Evolutionary conservation across 352 stramenopile genomes (phyloP).

Genomic region (Aphanomyces astaci): DNA sequence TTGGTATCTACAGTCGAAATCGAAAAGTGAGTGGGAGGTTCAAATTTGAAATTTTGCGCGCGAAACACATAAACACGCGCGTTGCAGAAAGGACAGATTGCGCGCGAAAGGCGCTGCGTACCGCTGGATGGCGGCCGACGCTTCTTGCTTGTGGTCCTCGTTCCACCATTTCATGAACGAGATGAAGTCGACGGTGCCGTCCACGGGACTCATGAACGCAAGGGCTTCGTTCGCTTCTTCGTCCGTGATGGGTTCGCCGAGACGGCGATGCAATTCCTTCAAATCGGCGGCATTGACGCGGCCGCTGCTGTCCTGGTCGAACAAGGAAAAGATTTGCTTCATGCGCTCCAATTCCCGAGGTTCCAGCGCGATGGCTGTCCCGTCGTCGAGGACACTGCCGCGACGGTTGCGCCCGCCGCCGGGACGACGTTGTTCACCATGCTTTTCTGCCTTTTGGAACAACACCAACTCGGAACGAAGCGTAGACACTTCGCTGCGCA

Average conservation of each 20-base stretch:
- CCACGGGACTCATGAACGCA: slow-evolving; percentile 52
- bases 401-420: slow-evolving; percentile 42
- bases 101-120: too few relatives aligned
- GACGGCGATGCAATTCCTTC: slow-evolving; percentile 69
- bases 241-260: slow-evolving; percentile 69
- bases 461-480: slow-evolving; percentile 61
- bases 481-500: slow-evolving; percentile 60
- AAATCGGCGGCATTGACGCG: slow-evolving; percentile 73
- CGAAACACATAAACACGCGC: too few relatives aligned
- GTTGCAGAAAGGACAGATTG: too few relatives aligned
- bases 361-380: slow-evolving; percentile 69
- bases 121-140: slow-evolving; percentile 73
- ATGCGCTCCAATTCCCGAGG: slow-evolving; percentile 80
- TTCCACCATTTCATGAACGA: slow-evolving; percentile 88
- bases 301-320: slow-evolving; percentile 70
- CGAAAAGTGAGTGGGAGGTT: too few relatives aligned
- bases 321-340: slow-evolving; percentile 76
- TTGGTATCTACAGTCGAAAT: too few relatives aligned
- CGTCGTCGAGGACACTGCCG: slow-evolving; percentile 64
- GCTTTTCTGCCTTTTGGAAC: slow-evolving; percentile 76
- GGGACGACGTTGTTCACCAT: slow-evolving; percentile 54
- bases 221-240: slow-evolving; percentile 69
- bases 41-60: too few relatives aligned
- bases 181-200: slow-evolving; percentile 72
- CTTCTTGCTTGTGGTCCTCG: slow-evolving; percentile 57